Evolutionary conservation across 2,329 filamentous ascomycete genomes (phyloP), one percentile per base, ranked within the genome.

Genomic region (Sporothrix globosa): DNA sequence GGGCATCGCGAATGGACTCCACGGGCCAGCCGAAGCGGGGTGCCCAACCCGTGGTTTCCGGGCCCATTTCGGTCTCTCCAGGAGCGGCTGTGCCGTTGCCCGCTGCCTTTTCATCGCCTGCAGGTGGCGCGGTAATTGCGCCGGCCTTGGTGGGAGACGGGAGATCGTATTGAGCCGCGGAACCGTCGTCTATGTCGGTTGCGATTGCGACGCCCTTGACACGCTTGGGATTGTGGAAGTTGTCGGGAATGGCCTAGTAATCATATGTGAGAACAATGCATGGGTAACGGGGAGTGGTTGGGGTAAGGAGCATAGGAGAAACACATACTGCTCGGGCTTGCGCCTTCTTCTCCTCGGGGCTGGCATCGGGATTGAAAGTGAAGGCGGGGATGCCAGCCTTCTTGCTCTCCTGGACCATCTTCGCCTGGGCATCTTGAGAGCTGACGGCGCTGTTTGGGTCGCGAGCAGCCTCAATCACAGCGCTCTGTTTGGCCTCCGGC

Each of bases 281-380:
- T 24, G 61, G 48, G 41, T 39, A 53, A 34, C 7, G 48, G 14
- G 27, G 14, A 9, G 9, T 24, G n/a, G 11, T 41, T 41, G 11
- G 24, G 65, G 39, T 13, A 21, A 5, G 9, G n/a, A 17, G 41
- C 41, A 14, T 19, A 27, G 17, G n/a, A 19, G 10, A 30, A 1
- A 54, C 19, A 60, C 90, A 76, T 85, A 97, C 93, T 77, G 90
- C 87, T 84, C 86, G 84, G 27, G 91, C 90, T 78, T 94, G 92
- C 44, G 90, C 90, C 72, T 87, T 90, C 83, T 99, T 99, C 80
- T 97, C 86, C 78, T 93, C 92, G 0, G 91, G 86, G 56, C 86
- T 90, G 54, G 93, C 94, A 83, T 97, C 82, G 0, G 96, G 93
- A 78, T 99, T 87, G 82, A 98, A 99, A 73, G 90, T 87, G 78